phyloP scores from a whole-genome alignment of 2,329 filamentous ascomycete genomes.

The Microdochium bolleyi region DNA sequence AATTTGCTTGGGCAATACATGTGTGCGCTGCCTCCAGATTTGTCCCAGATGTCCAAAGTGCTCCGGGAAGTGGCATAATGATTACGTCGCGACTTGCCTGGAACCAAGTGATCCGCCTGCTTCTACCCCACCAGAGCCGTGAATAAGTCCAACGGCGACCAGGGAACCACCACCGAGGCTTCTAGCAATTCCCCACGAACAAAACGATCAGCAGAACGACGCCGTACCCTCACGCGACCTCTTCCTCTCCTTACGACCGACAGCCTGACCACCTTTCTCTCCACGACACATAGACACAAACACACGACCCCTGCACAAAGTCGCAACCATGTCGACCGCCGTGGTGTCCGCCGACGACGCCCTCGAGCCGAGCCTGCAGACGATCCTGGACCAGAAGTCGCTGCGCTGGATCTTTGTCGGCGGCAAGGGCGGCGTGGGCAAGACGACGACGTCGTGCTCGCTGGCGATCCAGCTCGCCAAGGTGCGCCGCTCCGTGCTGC shows the following conservation, averaged over 20 bases:
- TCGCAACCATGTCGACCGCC: constrained; percentile 27
- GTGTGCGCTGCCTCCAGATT: too few relatives aligned
- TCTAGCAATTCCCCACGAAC: too few relatives aligned
- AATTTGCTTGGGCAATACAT: too few relatives aligned
- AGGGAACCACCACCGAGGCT: too few relatives aligned
- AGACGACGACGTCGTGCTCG: constrained; percentile 98
- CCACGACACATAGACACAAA: not conserved
- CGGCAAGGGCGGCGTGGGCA: constrained; percentile 96
- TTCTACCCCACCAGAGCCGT: too few relatives aligned
- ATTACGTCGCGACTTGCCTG: too few relatives aligned
- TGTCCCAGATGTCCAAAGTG: too few relatives aligned
- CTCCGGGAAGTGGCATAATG: too few relatives aligned
- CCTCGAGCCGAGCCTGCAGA: constrained; percentile 88
- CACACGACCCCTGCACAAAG: not conserved
- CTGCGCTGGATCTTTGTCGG: constrained; percentile 99
- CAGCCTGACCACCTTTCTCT: not conserved
- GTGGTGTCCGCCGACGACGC: constrained; percentile 55
- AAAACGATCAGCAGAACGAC: too few relatives aligned
- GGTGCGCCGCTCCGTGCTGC: constrained; percentile 87
- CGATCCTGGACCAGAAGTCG: constrained; percentile 88
- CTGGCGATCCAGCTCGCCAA: constrained; percentile 95
- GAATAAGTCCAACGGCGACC: too few relatives aligned
- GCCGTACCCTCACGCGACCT: too few relatives aligned
- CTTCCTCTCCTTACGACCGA: not conserved
- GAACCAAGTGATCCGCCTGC: too few relatives aligned